Conservation (phyloP, 2,329 filamentous ascomycete species). For the Penicillium freii region DNA sequence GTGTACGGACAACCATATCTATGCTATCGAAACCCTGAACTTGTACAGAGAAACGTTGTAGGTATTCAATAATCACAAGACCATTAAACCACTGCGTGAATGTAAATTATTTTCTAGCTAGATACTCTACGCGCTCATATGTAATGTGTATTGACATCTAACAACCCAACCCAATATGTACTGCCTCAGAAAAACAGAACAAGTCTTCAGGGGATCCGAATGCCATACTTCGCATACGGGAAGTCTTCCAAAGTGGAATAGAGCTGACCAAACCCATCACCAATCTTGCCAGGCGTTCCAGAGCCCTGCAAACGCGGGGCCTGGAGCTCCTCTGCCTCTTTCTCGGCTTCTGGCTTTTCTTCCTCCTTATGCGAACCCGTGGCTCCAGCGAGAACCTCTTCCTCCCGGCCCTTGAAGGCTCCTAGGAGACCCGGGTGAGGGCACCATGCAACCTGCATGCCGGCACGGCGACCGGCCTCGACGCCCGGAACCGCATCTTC, state of each 20-base stretch:
- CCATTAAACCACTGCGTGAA: neutral
- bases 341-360: constrained; percentile 43
- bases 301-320: constrained; percentile 39
- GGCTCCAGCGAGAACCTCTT: constrained; percentile 76
- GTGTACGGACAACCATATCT: no score
- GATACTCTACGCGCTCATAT: neutral
- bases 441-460: constrained; percentile 92
- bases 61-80: neutral
- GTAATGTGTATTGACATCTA: neutral
- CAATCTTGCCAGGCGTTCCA: constrained; percentile 54
- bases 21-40: neutral
- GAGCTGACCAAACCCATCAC: constrained; percentile 60
- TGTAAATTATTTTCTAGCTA: neutral
- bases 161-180: neutral
- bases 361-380: constrained; percentile 67
- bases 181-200: neutral
- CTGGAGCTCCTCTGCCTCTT: constrained; percentile 41
- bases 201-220: constrained; percentile 32
- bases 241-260: constrained; percentile 57
- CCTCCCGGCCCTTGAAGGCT: constrained; percentile 74
- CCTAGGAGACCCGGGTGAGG: constrained; percentile 76
- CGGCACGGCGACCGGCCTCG: constrained; percentile 83
- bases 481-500: constrained; percentile 94
- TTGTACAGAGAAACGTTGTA: neutral
- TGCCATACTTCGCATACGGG: constrained; percentile 60